These are phyloP conservation scores for Colletotrichum cuscutae DNA, from an alignment of 2,329 filamentous ascomycete species.

Conservation along the genomic window DNA sequence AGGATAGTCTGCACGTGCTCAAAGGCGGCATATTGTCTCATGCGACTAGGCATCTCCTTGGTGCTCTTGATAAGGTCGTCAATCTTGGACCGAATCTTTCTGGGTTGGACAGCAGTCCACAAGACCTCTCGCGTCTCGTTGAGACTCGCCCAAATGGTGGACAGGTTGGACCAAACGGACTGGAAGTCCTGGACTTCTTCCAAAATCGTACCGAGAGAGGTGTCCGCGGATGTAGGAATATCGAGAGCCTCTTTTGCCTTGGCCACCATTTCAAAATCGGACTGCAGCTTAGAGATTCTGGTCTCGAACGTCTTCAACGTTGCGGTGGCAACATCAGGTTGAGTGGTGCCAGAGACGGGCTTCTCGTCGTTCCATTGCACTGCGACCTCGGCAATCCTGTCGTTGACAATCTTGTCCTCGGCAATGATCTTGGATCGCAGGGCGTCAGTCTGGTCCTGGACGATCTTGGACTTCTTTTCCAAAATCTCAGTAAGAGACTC, in stretches of 20 bases:
- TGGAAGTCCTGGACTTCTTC: slow-evolving; percentile 99
- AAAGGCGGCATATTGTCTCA: slow-evolving; percentile 99
- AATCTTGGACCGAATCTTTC: slow-evolving; percentile 89
- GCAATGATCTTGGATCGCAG: slow-evolving; percentile 93
- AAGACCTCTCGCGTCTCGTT: slow-evolving; percentile 92
- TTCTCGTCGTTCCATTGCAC: slow-evolving; percentile 95
- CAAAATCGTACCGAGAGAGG: slow-evolving; percentile 83
- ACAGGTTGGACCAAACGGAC: slow-evolving; percentile 95
- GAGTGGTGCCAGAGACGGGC: slow-evolving; percentile 93
- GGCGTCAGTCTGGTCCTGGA: slow-evolving; percentile 95
- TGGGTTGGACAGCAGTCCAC: slow-evolving; percentile 95
- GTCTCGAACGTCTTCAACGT: slow-evolving; percentile 86
- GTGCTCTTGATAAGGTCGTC: slow-evolving; percentile 97
- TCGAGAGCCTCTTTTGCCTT: slow-evolving; percentile 98
- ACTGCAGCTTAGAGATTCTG: slow-evolving; percentile 85
- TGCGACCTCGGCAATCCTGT: slow-evolving; percentile 88
- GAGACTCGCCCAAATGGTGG: slow-evolving; percentile 95
- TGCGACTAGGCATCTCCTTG: slow-evolving; percentile 98
- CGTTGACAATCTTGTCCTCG: slow-evolving; percentile 90
- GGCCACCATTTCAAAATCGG: slow-evolving; percentile 91
- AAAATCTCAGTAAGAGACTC: slow-evolving; percentile 91
- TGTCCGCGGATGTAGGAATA: slow-evolving; percentile 82
- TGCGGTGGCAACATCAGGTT: slow-evolving; percentile 86
- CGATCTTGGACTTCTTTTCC: slow-evolving; percentile 91
- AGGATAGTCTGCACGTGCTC: slow-evolving; percentile 96